Evolutionary conservation across 495 filamentous ascomycete genomes (phyloP), one percentile per base, ranked within the genome.

Genomic region (Cercophora scortea): DNA sequence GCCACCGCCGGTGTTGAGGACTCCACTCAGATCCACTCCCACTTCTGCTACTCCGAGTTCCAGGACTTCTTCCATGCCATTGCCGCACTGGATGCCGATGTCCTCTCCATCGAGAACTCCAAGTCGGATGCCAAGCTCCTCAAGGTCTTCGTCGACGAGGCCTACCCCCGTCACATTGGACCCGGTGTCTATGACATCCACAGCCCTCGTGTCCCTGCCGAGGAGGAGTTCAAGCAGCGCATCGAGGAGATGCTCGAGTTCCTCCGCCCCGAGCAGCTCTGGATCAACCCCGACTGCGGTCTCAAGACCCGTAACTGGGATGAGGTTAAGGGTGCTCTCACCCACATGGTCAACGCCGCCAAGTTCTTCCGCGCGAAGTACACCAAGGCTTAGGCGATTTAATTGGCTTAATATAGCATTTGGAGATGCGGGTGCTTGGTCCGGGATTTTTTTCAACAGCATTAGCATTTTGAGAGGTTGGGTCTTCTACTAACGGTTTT

Each of bases 11-110:
- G 88, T 66, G 93, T 97, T 49, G 68, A 86, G 65, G 89, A 98
- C 68, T 86, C 83, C 50, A 97, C 94, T 59, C 93, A 98, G 80
- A 95, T 98, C 74, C 93, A 98, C 83, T 96, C 90, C 47, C 93
- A 98, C 79, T 98, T 98, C 90, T 98, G 93, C 74, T 98, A 98
- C 85, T 96, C 90, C 43, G 93, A 98, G 79, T 98, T 98, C 88
- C 93, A 98, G 77, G 93, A 98, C 80, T 98, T 98, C 83, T 98
- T 98, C 88, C 88, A 97, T 71, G 36, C 93, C 73, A 98, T 98
- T 60, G 90, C 94, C 55, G 94, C 94, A 41, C 81, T 98, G 52
- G 93, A 98, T 69, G 90, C 93, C 60, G 93, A 98, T 78, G 93
- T 98, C 51, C 84, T 98, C 60, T 90, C 85, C 66, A 98, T 98